A percentile compares a stretch with the other conserved stretches of the same genome.
phyloP scores from a whole-genome alignment of 2,329 filamentous ascomycete species.

The Magnaporthiopsis incrustans region DNA sequence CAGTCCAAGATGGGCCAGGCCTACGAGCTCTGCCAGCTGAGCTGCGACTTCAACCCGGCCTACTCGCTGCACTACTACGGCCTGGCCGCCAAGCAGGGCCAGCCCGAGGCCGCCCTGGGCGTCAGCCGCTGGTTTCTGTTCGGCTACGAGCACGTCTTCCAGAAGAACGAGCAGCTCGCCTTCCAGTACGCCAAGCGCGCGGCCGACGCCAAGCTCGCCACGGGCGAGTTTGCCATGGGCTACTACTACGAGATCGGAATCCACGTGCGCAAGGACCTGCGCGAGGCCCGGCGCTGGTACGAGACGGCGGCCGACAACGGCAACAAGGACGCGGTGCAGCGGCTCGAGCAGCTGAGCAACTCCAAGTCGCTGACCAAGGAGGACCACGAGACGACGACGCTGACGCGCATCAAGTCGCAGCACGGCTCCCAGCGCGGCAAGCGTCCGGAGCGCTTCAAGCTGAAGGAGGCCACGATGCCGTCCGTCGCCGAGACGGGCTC shows the following conservation, averaged over 20 bases:
- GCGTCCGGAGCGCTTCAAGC: conserved; percentile 51
- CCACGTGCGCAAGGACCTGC: conserved; percentile 73
- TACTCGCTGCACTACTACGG: conserved; percentile 94
- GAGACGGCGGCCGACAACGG: conserved; percentile 80
- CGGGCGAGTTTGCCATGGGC: conserved; percentile 91
- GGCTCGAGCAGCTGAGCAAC: conserved; percentile 76
- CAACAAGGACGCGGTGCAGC: conserved; percentile 76
- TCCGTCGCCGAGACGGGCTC: conserved; percentile 36
- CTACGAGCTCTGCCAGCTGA: conserved; percentile 87
- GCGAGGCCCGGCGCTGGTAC: conserved; percentile 84
- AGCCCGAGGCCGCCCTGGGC: conserved; percentile 87
- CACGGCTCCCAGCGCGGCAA: conserved; percentile 61
- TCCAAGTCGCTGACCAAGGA: conserved; percentile 79
- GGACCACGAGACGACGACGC: conserved; percentile 87
- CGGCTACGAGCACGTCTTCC: conserved; percentile 83
- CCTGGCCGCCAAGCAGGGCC: conserved; percentile 82
- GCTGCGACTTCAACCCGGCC: conserved; percentile 90
- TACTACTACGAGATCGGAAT: conserved; percentile 98
- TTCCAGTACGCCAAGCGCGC: conserved; percentile 87
- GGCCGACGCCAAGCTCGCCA: conserved; percentile 71
- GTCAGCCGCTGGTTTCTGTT: conserved; percentile 99
- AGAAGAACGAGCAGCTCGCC: conserved; percentile 91
- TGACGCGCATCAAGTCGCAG: conserved; percentile 78
- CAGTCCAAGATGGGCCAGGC: conserved; percentile 96
- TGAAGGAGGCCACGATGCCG: conserved; percentile 33